Conservation (phyloP, 768 basidiomycete genomes). For the Lentinula sp. region DNA sequence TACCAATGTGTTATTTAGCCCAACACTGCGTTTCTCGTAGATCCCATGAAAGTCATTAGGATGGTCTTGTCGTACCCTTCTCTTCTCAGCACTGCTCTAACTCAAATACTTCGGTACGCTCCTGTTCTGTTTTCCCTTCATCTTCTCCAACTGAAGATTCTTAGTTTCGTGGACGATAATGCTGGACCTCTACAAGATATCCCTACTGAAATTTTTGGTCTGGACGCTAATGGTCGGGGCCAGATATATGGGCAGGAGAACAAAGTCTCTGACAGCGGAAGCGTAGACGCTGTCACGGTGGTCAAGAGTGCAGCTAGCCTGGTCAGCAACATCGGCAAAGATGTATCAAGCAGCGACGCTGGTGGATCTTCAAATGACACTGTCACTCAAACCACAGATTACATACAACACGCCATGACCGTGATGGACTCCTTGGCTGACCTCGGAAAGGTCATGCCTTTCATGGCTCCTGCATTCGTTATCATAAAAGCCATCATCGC, state of each 20-base stretch:
- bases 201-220: neutral
- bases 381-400: neutral
- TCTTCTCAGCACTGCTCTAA: neutral
- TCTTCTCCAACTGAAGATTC: neutral
- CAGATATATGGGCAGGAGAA: neutral
- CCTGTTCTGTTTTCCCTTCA: neutral
- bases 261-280: neutral
- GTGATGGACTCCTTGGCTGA: conserved; percentile 26
- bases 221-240: neutral
- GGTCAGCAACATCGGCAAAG: neutral
- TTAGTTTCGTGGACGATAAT: conserved; percentile 1
- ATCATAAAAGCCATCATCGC: conserved; percentile 34
- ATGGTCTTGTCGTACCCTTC: neutral
- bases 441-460: conserved; percentile 28
- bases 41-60: neutral
- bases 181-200: conserved; percentile 1
- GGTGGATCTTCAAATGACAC: neutral
- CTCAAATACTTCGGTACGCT: conserved; percentile 3
- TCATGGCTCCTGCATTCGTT: conserved; percentile 31
- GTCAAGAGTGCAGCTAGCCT: neutral
- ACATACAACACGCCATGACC: conserved; percentile 22
- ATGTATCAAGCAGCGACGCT: neutral
- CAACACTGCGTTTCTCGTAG: conserved; percentile 5
- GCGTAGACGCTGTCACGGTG: neutral
- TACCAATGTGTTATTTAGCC: neutral